These are phyloP conservation scores for Yamadazyma philogaea DNA, from an alignment of 805 yeast species.

Conservation along the genomic window DNA sequence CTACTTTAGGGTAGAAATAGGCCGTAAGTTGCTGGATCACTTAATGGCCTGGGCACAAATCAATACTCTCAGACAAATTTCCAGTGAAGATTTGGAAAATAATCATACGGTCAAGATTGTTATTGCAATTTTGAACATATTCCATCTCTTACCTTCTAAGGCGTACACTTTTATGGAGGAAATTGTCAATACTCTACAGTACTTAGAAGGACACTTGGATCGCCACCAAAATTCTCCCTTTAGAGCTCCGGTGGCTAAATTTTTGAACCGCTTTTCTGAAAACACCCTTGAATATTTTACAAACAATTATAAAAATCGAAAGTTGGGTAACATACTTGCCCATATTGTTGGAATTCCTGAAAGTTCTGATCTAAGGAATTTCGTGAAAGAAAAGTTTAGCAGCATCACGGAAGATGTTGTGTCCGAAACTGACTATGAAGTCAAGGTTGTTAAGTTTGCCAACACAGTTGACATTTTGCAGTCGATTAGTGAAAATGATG, in stretches of 20 bases:
- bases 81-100: conserved; percentile 75
- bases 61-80: conserved; percentile 64
- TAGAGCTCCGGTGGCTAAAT: conserved; percentile 85
- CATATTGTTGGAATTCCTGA: conserved; percentile 57
- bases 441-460: conserved; percentile 62
- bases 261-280: conserved; percentile 74
- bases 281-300: conserved; percentile 71
- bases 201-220: conserved; percentile 77
- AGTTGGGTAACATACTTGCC: conserved; percentile 63
- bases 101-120: conserved; percentile 84
- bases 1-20: conserved; percentile 95
- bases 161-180: conserved; percentile 92
- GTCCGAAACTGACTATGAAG: conserved; percentile 50
- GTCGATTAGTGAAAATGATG: conserved; percentile 49
- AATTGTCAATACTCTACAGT: conserved; percentile 68
- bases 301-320: conserved; percentile 60
- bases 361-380: conserved; percentile 54
- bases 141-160: conserved; percentile 86
- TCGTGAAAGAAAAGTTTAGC: conserved; percentile 51
- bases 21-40: conserved; percentile 88
- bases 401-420: conserved; percentile 46
- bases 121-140: conserved; percentile 84
- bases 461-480: conserved; percentile 66
- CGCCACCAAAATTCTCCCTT: conserved; percentile 87
- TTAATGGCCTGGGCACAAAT: conserved; percentile 95